Percentiles rank a stretch among this genome's conserved stretches.
These are phyloP conservation scores for Raphanus hybrid DNA, from an alignment of 441 rosid species.

Conservation along the genomic window DNA sequence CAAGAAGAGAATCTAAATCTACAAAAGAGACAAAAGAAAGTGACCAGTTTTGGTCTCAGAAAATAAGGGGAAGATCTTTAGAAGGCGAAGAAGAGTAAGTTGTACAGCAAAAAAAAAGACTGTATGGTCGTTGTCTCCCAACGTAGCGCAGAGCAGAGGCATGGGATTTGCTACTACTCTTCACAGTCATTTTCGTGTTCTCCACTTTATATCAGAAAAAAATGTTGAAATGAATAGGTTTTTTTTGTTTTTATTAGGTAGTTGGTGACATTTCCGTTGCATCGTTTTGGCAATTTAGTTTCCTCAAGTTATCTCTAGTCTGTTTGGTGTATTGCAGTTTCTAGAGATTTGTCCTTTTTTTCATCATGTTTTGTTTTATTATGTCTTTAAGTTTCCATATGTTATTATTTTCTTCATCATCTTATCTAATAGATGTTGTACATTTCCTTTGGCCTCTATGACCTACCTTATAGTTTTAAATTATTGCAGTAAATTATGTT, in stretches of 20 bases:
- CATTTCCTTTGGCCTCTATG: constrained; percentile 9
- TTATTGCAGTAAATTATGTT: not conserved
- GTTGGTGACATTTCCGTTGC: constrained; percentile 35
- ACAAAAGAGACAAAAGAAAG: constrained; percentile 35
- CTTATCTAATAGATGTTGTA: constrained; percentile 11
- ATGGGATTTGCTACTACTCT: constrained; percentile 33
- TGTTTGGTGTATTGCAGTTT: constrained; percentile 40
- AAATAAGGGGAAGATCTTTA: constrained; percentile 12
- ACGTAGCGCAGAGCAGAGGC: constrained; percentile 36
- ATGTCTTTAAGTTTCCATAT: constrained; percentile 19
- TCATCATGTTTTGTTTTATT: constrained; percentile 31
- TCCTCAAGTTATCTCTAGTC: constrained; percentile 35
- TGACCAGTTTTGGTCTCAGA: constrained; percentile 29
- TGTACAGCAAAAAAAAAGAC: constrained; percentile 23
- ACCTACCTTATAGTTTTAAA: constrained; percentile 10
- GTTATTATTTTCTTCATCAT: not conserved
- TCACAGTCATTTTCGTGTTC: constrained; percentile 21
- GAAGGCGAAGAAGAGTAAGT: constrained; percentile 43
- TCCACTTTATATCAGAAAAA: not conserved
- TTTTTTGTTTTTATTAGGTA: constrained; percentile 24
- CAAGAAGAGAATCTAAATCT: constrained; percentile 30
- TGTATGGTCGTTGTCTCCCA: constrained; percentile 41
- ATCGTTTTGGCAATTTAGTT: constrained; percentile 37
- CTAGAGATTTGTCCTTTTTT: constrained; percentile 2
- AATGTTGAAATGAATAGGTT: not conserved